A percentile compares a stretch with the other conserved stretches of the same genome.
Conservation (phyloP, 345 rosid genomes). For the Eucalyptus grandis region DNA sequence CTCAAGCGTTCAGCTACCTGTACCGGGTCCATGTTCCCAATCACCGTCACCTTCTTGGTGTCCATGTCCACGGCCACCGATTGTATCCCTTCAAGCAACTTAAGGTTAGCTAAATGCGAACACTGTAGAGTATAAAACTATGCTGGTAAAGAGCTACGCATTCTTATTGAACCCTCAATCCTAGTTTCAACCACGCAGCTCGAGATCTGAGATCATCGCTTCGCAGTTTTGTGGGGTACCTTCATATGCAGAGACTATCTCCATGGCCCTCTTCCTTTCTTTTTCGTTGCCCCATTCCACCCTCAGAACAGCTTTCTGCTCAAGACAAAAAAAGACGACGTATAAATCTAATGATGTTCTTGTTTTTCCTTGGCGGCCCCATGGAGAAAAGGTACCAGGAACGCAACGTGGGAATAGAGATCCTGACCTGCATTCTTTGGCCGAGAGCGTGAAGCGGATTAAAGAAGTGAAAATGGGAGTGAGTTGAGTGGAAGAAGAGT, state of each 20-base stretch:
- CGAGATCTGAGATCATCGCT: neutral
- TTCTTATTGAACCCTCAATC: neutral
- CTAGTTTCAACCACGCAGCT: neutral
- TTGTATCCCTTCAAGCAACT: neutral
- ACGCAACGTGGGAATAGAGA: neutral
- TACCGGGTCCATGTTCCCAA: slow-evolving; percentile 2
- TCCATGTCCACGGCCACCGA: slow-evolving; percentile 1
- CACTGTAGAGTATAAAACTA: neutral
- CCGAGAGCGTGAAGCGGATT: neutral
- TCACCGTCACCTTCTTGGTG: slow-evolving; percentile 4
- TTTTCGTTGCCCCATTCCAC: slow-evolving; percentile 21
- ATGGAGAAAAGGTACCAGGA: neutral
- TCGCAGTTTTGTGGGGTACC: slow-evolving; percentile 6
- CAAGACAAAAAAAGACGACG: neutral
- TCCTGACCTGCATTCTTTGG: neutral
- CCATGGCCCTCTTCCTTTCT: slow-evolving; percentile 39
- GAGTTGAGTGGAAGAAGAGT: neutral
- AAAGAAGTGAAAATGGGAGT: neutral
- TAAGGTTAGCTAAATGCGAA: neutral
- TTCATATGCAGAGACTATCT: slow-evolving; percentile 26
- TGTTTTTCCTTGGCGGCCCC: neutral
- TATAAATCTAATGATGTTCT: neutral
- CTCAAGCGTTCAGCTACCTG: neutral
- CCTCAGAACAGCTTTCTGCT: slow-evolving; percentile 47
- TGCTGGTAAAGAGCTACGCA: neutral